Evolutionary conservation across 768 basidiomycete genomes (phyloP), one percentile per base, ranked within the genome.

Genomic region (Boletellus ananas): DNA sequence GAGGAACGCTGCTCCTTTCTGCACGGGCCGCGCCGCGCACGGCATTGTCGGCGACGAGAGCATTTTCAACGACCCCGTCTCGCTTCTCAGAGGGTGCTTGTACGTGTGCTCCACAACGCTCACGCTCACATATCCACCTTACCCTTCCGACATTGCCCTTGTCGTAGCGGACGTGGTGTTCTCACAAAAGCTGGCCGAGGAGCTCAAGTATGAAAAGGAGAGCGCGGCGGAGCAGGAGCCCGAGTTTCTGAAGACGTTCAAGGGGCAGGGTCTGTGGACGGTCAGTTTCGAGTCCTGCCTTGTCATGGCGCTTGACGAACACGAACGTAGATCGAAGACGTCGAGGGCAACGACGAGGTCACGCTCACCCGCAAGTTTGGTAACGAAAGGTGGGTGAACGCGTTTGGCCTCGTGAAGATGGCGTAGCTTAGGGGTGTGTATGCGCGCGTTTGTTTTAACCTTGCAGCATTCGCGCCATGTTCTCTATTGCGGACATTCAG

Each of bases 401-500:
- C 29, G 14, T 46, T 48, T 9, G 9, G 10, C 29, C 29, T 2
- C 3, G 11, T 3, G 29, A 10, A 7, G 27, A 29, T 9, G 36
- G 34, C 37, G 6, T 10, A 25, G 23, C 23, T 21, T 10, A 8
- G 14, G 11, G 18, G 29, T 36, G 29, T 17, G 14, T 6, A 17
- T 31, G n/a, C 16, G 9, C 10, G 8, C 8, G 34, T 11, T 25
- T 46, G 27, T 8, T 18, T 4, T 0, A 17, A 14, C 11, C 21
- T n/a, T 18, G 9, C 35, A 50, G 92, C 58, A 80, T 98, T 68
- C 89, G 87, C 29, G 67, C 94, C 63, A 85, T 92, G 69, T 96
- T 98, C 79, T 92, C 92, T 52, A 90, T 95, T 58, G 85, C 89
- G 35, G 94, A 97, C 68, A 76, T 95, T 45, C 82, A 90, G 58